These are phyloP conservation scores for Calocybe gangraenosa DNA, from an alignment of 768 basidiomycete species.

Conservation along the genomic window DNA sequence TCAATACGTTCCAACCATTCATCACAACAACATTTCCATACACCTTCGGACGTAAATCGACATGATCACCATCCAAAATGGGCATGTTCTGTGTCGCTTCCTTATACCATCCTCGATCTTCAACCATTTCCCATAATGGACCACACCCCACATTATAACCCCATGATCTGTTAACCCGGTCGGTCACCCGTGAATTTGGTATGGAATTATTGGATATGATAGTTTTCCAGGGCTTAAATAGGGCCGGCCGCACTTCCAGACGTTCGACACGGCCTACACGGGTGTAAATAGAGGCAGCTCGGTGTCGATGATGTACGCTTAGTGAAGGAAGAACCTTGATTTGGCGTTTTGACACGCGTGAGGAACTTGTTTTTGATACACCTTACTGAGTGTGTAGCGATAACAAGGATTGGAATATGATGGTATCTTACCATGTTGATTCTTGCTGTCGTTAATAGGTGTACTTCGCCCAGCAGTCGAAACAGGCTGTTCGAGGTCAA, in stretches of 20 bases:
- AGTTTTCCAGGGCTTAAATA: constrained; percentile 42
- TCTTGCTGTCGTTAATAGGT: no score
- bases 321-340: constrained; percentile 60
- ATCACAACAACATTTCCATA: constrained; percentile 40
- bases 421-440: no score
- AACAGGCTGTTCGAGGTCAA: constrained; percentile 9
- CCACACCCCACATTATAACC: constrained; percentile 72
- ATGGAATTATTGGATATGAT: constrained; percentile 57
- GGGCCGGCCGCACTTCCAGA: constrained; percentile 42
- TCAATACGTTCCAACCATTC: constrained; percentile 42
- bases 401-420: no score
- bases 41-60: constrained; percentile 53
- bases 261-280: constrained; percentile 54
- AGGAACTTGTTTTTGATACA: constrained; percentile 22
- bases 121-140: constrained; percentile 74
- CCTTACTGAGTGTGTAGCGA: neutral
- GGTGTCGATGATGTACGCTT: constrained; percentile 69
- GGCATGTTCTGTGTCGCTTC: constrained; percentile 39
- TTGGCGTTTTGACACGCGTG: constrained; percentile 40
- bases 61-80: constrained; percentile 36
- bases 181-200: constrained; percentile 38
- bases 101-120: constrained; percentile 78
- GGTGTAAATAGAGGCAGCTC: constrained; percentile 58
- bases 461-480: constrained; percentile 12
- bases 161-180: constrained; percentile 67